Evolutionary conservation across 495 filamentous ascomycete species (phyloP), one percentile per base, ranked within the genome.

Genomic region (Penicillium waksmanii): DNA sequence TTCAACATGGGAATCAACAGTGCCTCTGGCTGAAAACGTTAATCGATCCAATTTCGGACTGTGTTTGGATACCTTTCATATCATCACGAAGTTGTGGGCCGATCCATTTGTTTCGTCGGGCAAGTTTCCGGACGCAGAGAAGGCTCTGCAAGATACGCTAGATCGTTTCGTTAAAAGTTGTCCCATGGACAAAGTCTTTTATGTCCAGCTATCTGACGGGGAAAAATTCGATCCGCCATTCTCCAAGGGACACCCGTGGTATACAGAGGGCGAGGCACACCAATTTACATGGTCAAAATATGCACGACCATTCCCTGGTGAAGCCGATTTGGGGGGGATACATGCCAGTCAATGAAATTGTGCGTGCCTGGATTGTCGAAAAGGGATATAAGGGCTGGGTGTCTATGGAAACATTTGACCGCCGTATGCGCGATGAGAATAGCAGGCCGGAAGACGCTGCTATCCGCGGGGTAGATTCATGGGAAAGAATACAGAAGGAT

Each of bases 231-330:
- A 69, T 2, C 68, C 76, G 27, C 89, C 88, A 0, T 78, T 92
- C n/a, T 73, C 82, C 1, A 68, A 72, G 8, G 78, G 73, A 5
- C 89, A 93, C 68, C 73, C 80, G 9, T 91, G 85, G 73, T 85
- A 87, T 69, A 57, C 84, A 21, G 70, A 80, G 0, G 81, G 77
- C 8, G 87, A 91, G 72, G 84, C 85, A 42, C 73, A 84, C 10
- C 72, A 87, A 23, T 90, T 93, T 85, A 90, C 84, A 60, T 93
- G 90, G 90, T 88, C 85, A 12, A 78, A 87, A 27, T 90, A 92
- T 71, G 87, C 85, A 57, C 70, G 89, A 19, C 71, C 91, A 9
- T 92, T 91, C 62, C 86, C 88, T 55, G 82, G 84, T 33, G 88
- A 92, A 66, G 70, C 78, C 36, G 75, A 84, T 8, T 62, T 77